A percentile compares a stretch with the other conserved stretches of the same genome.
phyloP scores from a whole-genome alignment of 306 rosid species.

The cucumber (Cucumis sativus) region DNA sequence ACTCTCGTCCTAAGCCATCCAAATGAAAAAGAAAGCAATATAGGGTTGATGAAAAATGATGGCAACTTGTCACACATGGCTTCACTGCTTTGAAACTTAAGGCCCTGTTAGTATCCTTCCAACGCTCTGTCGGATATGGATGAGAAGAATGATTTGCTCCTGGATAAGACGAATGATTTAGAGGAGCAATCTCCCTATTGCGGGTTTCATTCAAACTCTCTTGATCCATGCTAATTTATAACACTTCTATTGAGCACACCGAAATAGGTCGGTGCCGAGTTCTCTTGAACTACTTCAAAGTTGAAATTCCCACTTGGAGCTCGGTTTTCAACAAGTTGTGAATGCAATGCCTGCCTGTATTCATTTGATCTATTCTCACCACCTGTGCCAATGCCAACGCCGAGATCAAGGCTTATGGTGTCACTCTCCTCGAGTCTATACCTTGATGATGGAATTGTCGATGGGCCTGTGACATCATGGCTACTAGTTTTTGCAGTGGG shows the following conservation, averaged over 20 bases:
- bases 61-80: slow-evolving; percentile 11
- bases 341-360: slow-evolving; percentile 29
- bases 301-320: slow-evolving; percentile 34
- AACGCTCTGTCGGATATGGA: slow-evolving; percentile 60
- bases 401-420: slow-evolving; percentile 87
- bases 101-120: slow-evolving; percentile 87
- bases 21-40: slow-evolving; percentile 2
- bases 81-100: slow-evolving; percentile 21
- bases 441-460: slow-evolving; percentile 27
- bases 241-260: slow-evolving; percentile 45
- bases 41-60: neutral
- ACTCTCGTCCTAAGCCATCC: slow-evolving; percentile 17
- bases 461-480: slow-evolving; percentile 61
- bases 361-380: slow-evolving; percentile 43
- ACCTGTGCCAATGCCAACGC: slow-evolving; percentile 58
- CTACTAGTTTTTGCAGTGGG: slow-evolving; percentile 74
- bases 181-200: slow-evolving; percentile 25
- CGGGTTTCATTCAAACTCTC: slow-evolving; percentile 39
- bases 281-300: slow-evolving; percentile 41
- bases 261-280: slow-evolving; percentile 33
- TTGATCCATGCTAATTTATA: slow-evolving; percentile 44
- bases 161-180: slow-evolving; percentile 55
- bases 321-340: slow-evolving; percentile 39
- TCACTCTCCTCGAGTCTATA: slow-evolving; percentile 59
- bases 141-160: slow-evolving; percentile 37